Base-by-base conservation (phyloP, 352 stramenopile species). In the Elongisporangium anandrum region DNA sequence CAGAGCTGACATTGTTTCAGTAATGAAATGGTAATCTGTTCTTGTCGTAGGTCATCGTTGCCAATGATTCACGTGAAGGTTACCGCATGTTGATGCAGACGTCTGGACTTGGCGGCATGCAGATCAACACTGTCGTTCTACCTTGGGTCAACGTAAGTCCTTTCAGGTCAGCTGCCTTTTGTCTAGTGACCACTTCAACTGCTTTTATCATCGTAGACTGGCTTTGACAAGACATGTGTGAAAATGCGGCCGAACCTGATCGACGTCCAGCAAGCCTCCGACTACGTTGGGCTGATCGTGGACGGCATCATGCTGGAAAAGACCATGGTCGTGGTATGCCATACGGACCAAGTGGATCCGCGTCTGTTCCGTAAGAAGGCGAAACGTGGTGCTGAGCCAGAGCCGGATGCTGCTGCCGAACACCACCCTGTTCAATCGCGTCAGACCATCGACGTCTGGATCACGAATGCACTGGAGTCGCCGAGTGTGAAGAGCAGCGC, bases 61-160 rank as follows among this genome's bases (percentile, higher is more conserved):
- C 75, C 0, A 65, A 66, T 4, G 56, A 84, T 6, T 53, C 53
- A 2, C 66, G 77, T 41, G 70, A 86, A 13, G 84, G 75, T 0
- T 86, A 88, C 54, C 74, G 82, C 16, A 84, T 86, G 64, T 60
- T 94, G 17, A 85, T 92, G 66, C 71, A 90, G 49, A 77, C 70
- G 0, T 76, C 69, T 17, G 85, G 85, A 0, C 59, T 94, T 2
- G 85, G 85, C n/a, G 85, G 82, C 3, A 85, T 94, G 74, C 73
- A 86, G 49, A 74, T 87, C 57, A 92, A 94, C 65, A 90, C 79
- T 5, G 73, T 94, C 4, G 75, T 81, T 21, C 61, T 94, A 1
- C 77, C 77, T 5, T 93, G 73, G 79, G 59, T 72, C 5, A 49
- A 67, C 20, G 59, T 79, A 57, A 21, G 64, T 58, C 47, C 4